phyloP scores from a whole-genome alignment of 2,329 filamentous ascomycete species.

The Herpotrichia juniperi region DNA sequence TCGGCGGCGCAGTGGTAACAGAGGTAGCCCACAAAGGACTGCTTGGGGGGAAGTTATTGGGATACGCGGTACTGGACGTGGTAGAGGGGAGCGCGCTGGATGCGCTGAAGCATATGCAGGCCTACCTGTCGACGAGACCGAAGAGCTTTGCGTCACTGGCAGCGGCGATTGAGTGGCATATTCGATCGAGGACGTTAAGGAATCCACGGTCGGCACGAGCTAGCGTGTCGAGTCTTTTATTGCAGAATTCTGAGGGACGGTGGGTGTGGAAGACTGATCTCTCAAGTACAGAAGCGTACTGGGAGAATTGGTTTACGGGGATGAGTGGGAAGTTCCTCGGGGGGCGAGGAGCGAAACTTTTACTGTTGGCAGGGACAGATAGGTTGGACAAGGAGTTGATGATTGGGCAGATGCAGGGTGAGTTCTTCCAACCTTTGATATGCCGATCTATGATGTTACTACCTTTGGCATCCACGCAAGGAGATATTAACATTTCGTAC shows the following conservation, averaged over 20 bases:
- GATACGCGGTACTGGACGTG: conserved; percentile 90
- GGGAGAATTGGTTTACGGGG: conserved; percentile 91
- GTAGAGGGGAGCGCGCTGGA: conserved; percentile 96
- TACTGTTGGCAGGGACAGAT: conserved; percentile 88
- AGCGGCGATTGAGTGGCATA: conserved; percentile 91
- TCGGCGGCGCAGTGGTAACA: conserved; percentile 90
- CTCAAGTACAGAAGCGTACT: conserved; percentile 82
- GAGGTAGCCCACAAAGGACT: conserved; percentile 73
- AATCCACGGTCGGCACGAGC: conserved; percentile 83
- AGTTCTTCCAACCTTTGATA: conserved; percentile 20
- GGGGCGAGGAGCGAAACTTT: conserved; percentile 80
- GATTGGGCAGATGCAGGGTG: conserved; percentile 97
- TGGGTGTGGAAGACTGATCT: conserved; percentile 91
- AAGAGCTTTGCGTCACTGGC: conserved; percentile 76
- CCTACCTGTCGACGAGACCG: conserved; percentile 83
- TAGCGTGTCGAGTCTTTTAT: conserved; percentile 83
- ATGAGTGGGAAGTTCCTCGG: conserved; percentile 86
- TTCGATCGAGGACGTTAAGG: conserved; percentile 83
- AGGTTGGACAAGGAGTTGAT: conserved; percentile 88
- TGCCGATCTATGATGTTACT: not conserved
- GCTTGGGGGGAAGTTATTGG: conserved; percentile 73
- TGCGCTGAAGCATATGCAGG: conserved; percentile 91
- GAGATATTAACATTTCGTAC: conserved; percentile 42
- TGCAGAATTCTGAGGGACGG: conserved; percentile 44
- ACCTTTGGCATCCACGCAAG: not conserved